phyloP scores from a whole-genome alignment of 768 basidiomycete species.

The Amyloporia xantha region DNA sequence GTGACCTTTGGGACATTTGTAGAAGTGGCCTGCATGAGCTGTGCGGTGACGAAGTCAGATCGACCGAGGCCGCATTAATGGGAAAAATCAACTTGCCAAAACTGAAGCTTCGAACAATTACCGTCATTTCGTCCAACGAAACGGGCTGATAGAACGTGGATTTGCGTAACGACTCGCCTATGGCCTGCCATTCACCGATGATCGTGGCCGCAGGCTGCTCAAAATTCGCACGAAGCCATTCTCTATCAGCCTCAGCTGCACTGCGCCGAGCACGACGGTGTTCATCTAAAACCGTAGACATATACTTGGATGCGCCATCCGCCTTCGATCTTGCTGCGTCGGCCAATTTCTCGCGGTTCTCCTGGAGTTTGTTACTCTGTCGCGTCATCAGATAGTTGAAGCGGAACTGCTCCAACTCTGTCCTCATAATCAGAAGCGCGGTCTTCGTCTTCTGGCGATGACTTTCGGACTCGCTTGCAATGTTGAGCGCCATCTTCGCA shows the following conservation, averaged over 20 bases:
- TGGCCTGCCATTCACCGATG: slow-evolving; percentile 38
- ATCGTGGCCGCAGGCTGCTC: slow-evolving; percentile 29
- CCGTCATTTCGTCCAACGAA: slow-evolving; percentile 45
- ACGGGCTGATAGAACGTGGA: slow-evolving; percentile 47
- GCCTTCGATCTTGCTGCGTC: slow-evolving; percentile 15
- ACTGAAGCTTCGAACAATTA: slow-evolving; percentile 41
- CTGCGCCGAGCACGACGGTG: slow-evolving; percentile 5
- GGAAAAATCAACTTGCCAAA: slow-evolving; percentile 33
- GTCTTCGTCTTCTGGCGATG: slow-evolving; percentile 47
- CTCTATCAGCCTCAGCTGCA: slow-evolving; percentile 14
- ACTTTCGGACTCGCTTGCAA: slow-evolving; percentile 43
- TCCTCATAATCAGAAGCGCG: slow-evolving; percentile 36
- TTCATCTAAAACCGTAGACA: not conserved
- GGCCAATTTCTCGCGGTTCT: slow-evolving; percentile 19
- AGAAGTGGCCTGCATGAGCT: slow-evolving; percentile 26
- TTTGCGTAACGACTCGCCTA: slow-evolving; percentile 25
- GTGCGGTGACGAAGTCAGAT: not conserved
- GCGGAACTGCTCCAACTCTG: slow-evolving; percentile 42
- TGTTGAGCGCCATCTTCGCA: slow-evolving; percentile 35
- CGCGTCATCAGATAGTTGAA: slow-evolving; percentile 32
- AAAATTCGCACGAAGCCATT: slow-evolving; percentile 43
- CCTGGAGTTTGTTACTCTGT: slow-evolving; percentile 13
- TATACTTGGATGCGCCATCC: slow-evolving; percentile 3
- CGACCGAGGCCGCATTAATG: not conserved
- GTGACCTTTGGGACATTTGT: slow-evolving; percentile 28